Evolutionary conservation across 2,329 filamentous ascomycete species (phyloP), one percentile per base, ranked within the genome.

Genomic region (Domatiomyces catenatus): DNA sequence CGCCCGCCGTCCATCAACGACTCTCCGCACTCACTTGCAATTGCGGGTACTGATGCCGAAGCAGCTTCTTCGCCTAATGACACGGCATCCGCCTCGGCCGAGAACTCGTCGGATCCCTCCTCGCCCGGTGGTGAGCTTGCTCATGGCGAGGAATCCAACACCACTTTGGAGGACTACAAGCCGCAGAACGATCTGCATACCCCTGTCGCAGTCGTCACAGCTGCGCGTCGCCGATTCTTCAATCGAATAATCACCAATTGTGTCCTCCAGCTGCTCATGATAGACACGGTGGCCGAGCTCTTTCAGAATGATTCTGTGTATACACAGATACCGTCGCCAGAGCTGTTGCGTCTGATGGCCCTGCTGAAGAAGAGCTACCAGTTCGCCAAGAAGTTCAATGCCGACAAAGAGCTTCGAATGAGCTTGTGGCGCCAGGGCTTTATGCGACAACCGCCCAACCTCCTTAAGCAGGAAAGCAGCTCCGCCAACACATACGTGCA

Each of bases 161-260:
- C 71, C 57, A 63, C 75, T 26, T 74, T 94, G 1, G 92, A 98
- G 65, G 89, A 96, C 63, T 96, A 94, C 69, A 85, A 83, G 56
- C 86, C 87, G 4, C 75, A 82, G 39, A 77, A 79, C 20, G 80
- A 77, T 49, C 73, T 88, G 12, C 88, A 93, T 64, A 86, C 92
- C 65, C 87, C 93, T 53, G 87, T 90, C 0, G 77, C 94, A 5
- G 85, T 93, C 1, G 90, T 99, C 4, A 96, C 92, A 1, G 87
- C 88, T 2, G 88, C 92, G 0, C 84, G 92, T 22, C 80, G 92
- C 36, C 84, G 89, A 48, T 95, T 95, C 72, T 98, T 98, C 75
- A 98, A 98, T 70, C 86, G 90, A 59, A 99, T 99, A 66, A 99
- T 99, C 67, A 95, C 90, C 12, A 90, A 93, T 58, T 99, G 92